Percentiles rank a stretch among this genome's conserved stretches.
Evolutionary conservation across 2,329 filamentous ascomycete genomes (phyloP).

Genomic region (Cladorrhinum sp.): DNA sequence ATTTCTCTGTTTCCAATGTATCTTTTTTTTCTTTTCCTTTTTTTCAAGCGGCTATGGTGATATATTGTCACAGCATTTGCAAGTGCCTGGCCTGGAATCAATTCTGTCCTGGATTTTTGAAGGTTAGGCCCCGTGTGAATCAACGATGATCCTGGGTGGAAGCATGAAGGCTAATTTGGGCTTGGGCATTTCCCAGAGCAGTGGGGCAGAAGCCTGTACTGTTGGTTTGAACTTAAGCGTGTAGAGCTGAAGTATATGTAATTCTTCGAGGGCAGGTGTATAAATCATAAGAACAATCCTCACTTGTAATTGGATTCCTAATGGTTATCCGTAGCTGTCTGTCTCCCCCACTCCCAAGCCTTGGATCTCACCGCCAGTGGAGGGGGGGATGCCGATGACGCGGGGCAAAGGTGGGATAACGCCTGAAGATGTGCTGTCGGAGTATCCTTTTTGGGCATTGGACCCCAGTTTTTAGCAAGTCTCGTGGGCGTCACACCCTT

Average conservation of each 20-base stretch:
- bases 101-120: no score
- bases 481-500: slow-evolving; percentile 3
- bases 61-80: no score
- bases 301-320: background rate
- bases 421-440: slow-evolving; percentile 2
- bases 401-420: background rate
- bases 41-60: no score
- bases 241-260: background rate
- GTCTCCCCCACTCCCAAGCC: background rate
- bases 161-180: background rate
- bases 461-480: slow-evolving; percentile 7
- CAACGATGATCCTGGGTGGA: background rate
- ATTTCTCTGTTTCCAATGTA: no score
- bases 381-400: slow-evolving; percentile 1
- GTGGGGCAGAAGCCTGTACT: background rate
- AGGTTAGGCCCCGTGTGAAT: no score
- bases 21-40: no score
- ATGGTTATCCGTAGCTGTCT: background rate
- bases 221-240: background rate
- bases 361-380: slow-evolving; percentile 1
- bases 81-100: no score
- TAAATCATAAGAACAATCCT: background rate
- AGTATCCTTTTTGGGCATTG: slow-evolving; percentile 9
- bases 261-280: background rate
- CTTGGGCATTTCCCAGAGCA: background rate